Evolutionary conservation across 495 filamentous ascomycete species (phyloP).

Genomic region (Podospora conica): DNA sequence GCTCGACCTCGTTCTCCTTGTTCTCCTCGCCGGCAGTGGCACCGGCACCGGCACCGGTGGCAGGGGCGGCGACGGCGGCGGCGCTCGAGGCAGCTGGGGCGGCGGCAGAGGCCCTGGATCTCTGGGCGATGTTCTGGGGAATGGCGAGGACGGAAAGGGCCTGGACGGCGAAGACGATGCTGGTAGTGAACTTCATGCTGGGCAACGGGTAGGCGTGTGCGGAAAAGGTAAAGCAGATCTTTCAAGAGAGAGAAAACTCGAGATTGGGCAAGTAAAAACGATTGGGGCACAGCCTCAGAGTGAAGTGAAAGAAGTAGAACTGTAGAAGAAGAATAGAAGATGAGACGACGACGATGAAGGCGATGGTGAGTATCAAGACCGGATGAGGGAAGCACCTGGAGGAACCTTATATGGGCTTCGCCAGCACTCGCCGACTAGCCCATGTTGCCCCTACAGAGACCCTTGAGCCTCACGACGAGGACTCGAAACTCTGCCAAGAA

Average conservation of each 20-base stretch:
- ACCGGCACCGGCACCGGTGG: background rate
- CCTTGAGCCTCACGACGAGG: background rate
- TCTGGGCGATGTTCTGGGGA: slow-evolving; percentile 12
- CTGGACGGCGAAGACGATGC: slow-evolving; percentile 22
- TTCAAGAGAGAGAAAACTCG: background rate
- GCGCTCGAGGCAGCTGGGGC: slow-evolving; percentile 11
- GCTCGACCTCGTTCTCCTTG: slow-evolving; percentile 24
- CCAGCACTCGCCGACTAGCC: background rate
- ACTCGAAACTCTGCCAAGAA: slow-evolving; percentile 6
- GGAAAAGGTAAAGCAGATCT: slow-evolving; percentile 1
- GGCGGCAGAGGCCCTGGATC: slow-evolving; percentile 8
- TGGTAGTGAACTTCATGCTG: slow-evolving; percentile 24
- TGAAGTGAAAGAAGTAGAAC: background rate
- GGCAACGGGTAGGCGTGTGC: background rate
- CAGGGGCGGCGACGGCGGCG: slow-evolving; percentile 5
- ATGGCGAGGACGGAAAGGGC: slow-evolving; percentile 21
- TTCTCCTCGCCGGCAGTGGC: slow-evolving; percentile 13
- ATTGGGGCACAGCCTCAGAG: slow-evolving; percentile 3
- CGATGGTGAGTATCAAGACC: background rate
- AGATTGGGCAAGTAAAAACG: slow-evolving; percentile 6
- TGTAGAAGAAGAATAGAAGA: background rate
- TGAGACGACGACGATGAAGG: background rate
- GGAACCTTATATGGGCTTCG: background rate
- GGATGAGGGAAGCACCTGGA: background rate
- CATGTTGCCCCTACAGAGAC: background rate